phyloP scores from a whole-genome alignment of 345 rosid species.

The Odontarrhena argentea region DNA sequence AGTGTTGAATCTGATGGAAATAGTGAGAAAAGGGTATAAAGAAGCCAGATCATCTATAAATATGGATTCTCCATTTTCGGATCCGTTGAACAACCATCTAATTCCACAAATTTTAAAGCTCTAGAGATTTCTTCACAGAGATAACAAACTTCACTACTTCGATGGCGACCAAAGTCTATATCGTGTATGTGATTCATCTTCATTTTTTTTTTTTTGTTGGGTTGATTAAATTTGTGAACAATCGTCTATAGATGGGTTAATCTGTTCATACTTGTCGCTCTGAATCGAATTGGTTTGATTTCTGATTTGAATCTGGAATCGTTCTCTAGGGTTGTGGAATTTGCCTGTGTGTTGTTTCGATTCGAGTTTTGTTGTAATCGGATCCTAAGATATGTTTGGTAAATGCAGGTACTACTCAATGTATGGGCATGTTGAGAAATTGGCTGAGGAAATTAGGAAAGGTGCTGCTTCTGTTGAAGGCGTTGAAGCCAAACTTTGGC shows the following conservation, averaged over 20 bases:
- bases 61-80: constrained; percentile 31
- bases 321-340: neutral
- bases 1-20: constrained; percentile 9
- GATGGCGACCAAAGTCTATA: constrained; percentile 75
- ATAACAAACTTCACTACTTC: constrained; percentile 20
- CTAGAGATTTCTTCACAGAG: neutral
- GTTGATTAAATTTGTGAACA: neutral
- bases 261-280: neutral
- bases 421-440: constrained; percentile 93
- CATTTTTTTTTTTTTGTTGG: neutral
- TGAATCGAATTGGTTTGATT: constrained; percentile 13
- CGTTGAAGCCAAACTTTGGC: constrained; percentile 93
- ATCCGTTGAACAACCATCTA: constrained; percentile 34
- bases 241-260: neutral
- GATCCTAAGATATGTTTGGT: too few species aligned
- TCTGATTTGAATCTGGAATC: too few species aligned
- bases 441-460: constrained; percentile 90
- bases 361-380: too few species aligned
- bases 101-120: neutral
- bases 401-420: constrained; percentile 83
- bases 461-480: constrained; percentile 96
- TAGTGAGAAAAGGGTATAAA: neutral
- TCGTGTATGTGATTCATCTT: constrained; percentile 57
- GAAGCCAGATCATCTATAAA: constrained; percentile 50
- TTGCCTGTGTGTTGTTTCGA: too few species aligned